These are phyloP conservation scores for Mycena olivaceomarginata DNA, from an alignment of 768 basidiomycete genomes.

Conservation along the genomic window DNA sequence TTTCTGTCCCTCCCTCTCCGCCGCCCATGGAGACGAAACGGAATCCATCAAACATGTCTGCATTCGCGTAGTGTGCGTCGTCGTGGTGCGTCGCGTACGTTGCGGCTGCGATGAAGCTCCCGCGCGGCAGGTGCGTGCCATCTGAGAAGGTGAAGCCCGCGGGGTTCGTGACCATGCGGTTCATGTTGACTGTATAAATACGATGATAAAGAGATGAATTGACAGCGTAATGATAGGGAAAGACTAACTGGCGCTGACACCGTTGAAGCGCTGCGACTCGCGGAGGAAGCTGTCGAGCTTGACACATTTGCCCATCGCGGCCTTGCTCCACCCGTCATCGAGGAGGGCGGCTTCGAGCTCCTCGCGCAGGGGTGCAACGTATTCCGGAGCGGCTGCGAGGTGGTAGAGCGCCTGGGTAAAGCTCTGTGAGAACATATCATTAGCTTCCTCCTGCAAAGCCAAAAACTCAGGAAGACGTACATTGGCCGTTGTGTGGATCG, in stretches of 20 bases:
- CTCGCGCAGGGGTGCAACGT: conserved; percentile 55
- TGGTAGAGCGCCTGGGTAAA: conserved; percentile 58
- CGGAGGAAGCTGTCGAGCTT: conserved; percentile 64
- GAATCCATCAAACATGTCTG: conserved; percentile 61
- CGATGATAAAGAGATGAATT: neutral
- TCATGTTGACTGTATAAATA: conserved; percentile 48
- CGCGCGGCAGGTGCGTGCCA: conserved; percentile 59
- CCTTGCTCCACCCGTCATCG: conserved; percentile 56
- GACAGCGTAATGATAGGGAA: neutral
- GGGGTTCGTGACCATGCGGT: conserved; percentile 53
- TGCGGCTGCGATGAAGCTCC: conserved; percentile 51
- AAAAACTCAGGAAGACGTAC: conserved; percentile 36
- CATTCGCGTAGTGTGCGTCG: conserved; percentile 52
- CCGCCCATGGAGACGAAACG: conserved; percentile 61
- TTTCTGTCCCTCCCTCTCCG: conserved; percentile 42
- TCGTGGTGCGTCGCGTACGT: conserved; percentile 46
- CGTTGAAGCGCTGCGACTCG: conserved; percentile 59
- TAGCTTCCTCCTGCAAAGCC: neutral
- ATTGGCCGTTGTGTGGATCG: conserved; percentile 58
- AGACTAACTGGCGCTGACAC: conserved; percentile 53
- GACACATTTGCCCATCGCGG: conserved; percentile 55
- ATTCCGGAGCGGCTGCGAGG: conserved; percentile 56
- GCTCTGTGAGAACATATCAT: conserved; percentile 48
- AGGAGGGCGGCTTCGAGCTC: conserved; percentile 60
- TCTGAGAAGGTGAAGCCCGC: conserved; percentile 59